Evolutionary conservation across 495 filamentous ascomycete genomes (phyloP).

Genomic region (Aspergillus hancockii): DNA sequence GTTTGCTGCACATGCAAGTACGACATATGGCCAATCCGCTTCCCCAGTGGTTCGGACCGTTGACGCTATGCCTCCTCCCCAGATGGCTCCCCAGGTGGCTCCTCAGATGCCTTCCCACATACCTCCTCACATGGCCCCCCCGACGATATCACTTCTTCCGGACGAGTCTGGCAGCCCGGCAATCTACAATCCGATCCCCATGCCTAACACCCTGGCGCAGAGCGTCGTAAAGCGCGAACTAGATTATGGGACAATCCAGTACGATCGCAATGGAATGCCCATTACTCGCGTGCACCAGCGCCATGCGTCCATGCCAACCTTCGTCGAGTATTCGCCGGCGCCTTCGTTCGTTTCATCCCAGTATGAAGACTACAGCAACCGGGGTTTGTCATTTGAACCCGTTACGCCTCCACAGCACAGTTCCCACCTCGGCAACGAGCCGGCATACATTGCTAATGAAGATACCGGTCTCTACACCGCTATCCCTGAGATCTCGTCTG

Average conservation of each 20-base stretch:
- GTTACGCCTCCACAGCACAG: conserved; percentile 92
- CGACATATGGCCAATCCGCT: conserved; percentile 77
- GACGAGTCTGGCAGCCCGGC: conserved; percentile 79
- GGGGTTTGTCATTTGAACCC: conserved; percentile 93
- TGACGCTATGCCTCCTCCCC: conserved; percentile 83
- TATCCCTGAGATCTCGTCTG: conserved; percentile 75
- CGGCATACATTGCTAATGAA: conserved; percentile 96
- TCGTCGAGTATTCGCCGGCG: conserved; percentile 96
- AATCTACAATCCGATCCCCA: conserved; percentile 67
- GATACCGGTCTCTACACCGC: conserved; percentile 94
- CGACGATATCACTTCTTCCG: conserved; percentile 73
- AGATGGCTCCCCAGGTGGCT: conserved; percentile 67
- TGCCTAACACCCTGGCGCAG: conserved; percentile 61
- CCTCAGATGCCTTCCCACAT: conserved; percentile 61
- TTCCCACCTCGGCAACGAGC: conserved; percentile 74
- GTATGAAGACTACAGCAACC: conserved; percentile 95
- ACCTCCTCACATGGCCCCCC: conserved; percentile 67
- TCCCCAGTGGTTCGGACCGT: conserved; percentile 86
- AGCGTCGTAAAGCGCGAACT: conserved; percentile 80
- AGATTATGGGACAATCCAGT: conserved; percentile 74
- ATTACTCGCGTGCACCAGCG: conserved; percentile 80
- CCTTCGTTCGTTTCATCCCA: conserved; percentile 97
- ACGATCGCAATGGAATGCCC: conserved; percentile 88
- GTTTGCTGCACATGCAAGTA: conserved; percentile 81
- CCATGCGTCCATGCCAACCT: conserved; percentile 95